These are phyloP conservation scores for Mucor sp. DNA, from an alignment of 371 early-diverging fungal species.

Conservation along the genomic window DNA sequence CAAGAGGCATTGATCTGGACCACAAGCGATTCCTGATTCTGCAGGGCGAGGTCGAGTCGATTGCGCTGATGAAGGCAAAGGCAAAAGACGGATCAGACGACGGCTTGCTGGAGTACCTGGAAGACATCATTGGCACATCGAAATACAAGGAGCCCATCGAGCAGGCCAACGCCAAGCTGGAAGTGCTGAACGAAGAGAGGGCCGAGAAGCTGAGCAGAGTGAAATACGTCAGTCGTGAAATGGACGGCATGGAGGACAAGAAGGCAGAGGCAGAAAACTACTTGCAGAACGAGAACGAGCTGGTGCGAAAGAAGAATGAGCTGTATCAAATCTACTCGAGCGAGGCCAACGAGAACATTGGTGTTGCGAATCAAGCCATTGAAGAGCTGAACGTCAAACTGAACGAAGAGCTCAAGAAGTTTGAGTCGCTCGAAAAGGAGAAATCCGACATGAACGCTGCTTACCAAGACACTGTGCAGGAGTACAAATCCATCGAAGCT, in stretches of 20 bases:
- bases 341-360: conserved; percentile 48
- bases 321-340: conserved; percentile 74
- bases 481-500: conserved; percentile 66
- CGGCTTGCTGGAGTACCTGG: conserved; percentile 98
- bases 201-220: conserved; percentile 84
- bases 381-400: conserved; percentile 54
- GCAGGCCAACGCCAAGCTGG: conserved; percentile 65
- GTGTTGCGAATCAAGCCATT: conserved; percentile 48
- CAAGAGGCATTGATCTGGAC: conserved; percentile 96
- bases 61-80: conserved; percentile 99
- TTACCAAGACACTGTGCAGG: conserved; percentile 57
- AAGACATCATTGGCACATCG: conserved; percentile 99
- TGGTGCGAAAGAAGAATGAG: conserved; percentile 72
- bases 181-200: conserved; percentile 76
- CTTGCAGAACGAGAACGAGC: conserved; percentile 78
- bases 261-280: conserved; percentile 86
- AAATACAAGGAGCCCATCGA: conserved; percentile 91
- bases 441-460: conserved; percentile 56
- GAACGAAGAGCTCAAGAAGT: conserved; percentile 61
- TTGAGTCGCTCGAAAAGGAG: conserved; percentile 58
- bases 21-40: conserved; percentile 99
- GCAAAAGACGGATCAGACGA: conserved; percentile 91
- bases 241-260: conserved; percentile 73
- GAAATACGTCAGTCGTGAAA: conserved; percentile 85
- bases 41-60: conserved; percentile 99